A percentile compares a stretch with the other conserved stretches of the same genome.
Conservation (phyloP, 1,139 yeast genomes). For the Candida sanyaensis region DNA sequence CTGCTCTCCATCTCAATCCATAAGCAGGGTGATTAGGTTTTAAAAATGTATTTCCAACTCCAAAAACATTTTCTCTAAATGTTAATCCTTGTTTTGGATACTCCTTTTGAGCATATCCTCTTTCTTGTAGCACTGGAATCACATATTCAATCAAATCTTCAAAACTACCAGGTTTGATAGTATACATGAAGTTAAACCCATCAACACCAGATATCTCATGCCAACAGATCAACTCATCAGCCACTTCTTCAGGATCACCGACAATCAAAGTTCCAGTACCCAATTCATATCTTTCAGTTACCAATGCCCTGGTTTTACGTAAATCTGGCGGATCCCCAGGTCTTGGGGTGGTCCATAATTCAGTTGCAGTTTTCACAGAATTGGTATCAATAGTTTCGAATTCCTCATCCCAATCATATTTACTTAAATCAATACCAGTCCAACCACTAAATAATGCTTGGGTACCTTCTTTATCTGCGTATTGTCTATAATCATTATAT, state of each 20-base stretch:
- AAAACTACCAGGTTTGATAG: slow-evolving; percentile 23
- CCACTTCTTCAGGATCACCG: slow-evolving; percentile 24
- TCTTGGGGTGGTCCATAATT: slow-evolving; percentile 24
- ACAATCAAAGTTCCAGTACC: slow-evolving; percentile 24
- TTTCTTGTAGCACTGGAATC: slow-evolving; percentile 21
- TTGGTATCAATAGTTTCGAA: slow-evolving; percentile 24
- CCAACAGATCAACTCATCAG: slow-evolving; percentile 25
- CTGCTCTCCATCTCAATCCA: slow-evolving; percentile 37
- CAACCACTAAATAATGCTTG: slow-evolving; percentile 34
- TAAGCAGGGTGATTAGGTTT: slow-evolving; percentile 33
- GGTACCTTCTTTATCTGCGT: slow-evolving; percentile 35
- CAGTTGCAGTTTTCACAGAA: slow-evolving; percentile 24
- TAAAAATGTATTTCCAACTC: slow-evolving; percentile 18
- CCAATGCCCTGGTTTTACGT: slow-evolving; percentile 22
- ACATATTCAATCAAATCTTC: slow-evolving; percentile 24
- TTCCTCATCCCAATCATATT: slow-evolving; percentile 27
- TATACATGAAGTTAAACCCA: slow-evolving; percentile 25
- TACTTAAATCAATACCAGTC: slow-evolving; percentile 31
- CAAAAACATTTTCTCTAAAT: slow-evolving; percentile 22
- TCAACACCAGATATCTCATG: slow-evolving; percentile 26
- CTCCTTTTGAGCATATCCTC: slow-evolving; percentile 26
- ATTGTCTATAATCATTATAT: slow-evolving; percentile 24
- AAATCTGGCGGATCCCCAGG: slow-evolving; percentile 24
- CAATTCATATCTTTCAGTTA: slow-evolving; percentile 20
- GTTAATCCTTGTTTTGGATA: slow-evolving; percentile 22